These are phyloP conservation scores for Lanzia echinophila DNA, from an alignment of 2,329 filamentous ascomycete genomes.

Conservation along the genomic window DNA sequence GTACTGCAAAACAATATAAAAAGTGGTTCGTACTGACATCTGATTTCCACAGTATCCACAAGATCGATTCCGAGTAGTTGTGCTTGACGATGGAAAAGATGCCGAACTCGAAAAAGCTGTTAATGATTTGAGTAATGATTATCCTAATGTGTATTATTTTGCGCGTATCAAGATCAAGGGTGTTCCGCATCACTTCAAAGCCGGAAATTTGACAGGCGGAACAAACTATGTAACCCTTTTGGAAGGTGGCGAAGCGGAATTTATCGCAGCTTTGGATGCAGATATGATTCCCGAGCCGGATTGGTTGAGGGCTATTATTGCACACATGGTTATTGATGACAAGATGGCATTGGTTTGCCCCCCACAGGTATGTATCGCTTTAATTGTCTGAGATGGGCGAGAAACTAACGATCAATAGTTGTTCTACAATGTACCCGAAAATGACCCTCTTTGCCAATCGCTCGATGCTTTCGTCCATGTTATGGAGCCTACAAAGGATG, in stretches of 20 bases:
- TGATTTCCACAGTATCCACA: slow-evolving; percentile 36
- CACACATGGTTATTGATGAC: slow-evolving; percentile 49
- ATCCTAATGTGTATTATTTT: slow-evolving; percentile 46
- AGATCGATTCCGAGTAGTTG: slow-evolving; percentile 45
- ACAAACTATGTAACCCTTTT: slow-evolving; percentile 44
- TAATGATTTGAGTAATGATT: slow-evolving; percentile 26
- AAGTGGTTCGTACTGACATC: background rate
- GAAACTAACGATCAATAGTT: slow-evolving; percentile 29
- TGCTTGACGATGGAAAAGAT: slow-evolving; percentile 50
- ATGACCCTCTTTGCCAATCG: slow-evolving; percentile 49
- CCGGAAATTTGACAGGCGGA: slow-evolving; percentile 57
- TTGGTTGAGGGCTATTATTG: slow-evolving; percentile 53
- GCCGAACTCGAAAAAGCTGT: slow-evolving; percentile 36
- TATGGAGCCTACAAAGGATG: slow-evolving; percentile 41
- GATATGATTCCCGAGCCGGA: slow-evolving; percentile 60
- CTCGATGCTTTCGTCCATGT: slow-evolving; percentile 52
- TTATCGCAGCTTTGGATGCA: slow-evolving; percentile 57
- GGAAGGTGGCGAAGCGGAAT: slow-evolving; percentile 42
- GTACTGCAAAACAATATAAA: background rate
- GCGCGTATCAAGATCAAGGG: slow-evolving; percentile 29
- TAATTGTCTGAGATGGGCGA: no score
- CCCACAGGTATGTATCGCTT: slow-evolving; percentile 37
- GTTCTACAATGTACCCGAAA: slow-evolving; percentile 55
- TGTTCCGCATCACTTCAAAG: slow-evolving; percentile 51
- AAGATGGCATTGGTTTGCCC: slow-evolving; percentile 54